Conservation (phyloP, 1,284 basidiomycete species). For the Boletus mariae region DNA sequence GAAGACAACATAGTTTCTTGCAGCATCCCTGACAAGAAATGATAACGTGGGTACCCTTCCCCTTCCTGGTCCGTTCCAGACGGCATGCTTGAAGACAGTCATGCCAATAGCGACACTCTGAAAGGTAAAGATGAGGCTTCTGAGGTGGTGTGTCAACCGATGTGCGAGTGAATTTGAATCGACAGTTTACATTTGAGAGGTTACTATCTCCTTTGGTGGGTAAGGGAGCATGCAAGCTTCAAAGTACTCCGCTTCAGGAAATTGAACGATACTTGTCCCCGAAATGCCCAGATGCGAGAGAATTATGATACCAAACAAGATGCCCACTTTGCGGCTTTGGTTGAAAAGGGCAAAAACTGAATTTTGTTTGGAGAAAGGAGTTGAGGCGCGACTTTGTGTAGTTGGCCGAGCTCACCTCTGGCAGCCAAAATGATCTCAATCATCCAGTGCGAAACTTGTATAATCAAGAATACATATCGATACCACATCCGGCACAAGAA, state of each 20-base stretch:
- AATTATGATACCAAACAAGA: slow-evolving; percentile 13
- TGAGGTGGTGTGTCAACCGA: slow-evolving; percentile 4
- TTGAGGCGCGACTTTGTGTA: no score
- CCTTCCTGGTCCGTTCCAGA: slow-evolving; percentile 3
- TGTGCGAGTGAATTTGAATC: neutral
- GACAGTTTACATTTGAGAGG: neutral
- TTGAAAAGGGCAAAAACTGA: slow-evolving; percentile 28
- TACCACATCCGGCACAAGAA: slow-evolving; percentile 15
- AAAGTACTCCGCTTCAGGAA: neutral
- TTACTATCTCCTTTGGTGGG: neutral
- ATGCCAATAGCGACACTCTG: slow-evolving; percentile 14
- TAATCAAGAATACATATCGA: slow-evolving; percentile 6
- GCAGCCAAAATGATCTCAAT: slow-evolving; percentile 14
- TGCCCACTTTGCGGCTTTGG: slow-evolving; percentile 10
- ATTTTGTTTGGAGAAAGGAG: no score
- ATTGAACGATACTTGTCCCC: neutral
- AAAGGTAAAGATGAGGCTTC: neutral
- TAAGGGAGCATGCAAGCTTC: slow-evolving; percentile 15
- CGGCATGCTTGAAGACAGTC: slow-evolving; percentile 7
- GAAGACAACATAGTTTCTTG: slow-evolving; percentile 7
- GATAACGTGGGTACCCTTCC: slow-evolving; percentile 18
- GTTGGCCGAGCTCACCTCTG: slow-evolving; percentile 18
- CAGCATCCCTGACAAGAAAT: slow-evolving; percentile 17
- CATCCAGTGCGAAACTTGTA: slow-evolving; percentile 5
- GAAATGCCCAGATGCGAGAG: slow-evolving; percentile 5